Conservation (phyloP, 1,139 yeast species). For the Geotrichum siamense region DNA sequence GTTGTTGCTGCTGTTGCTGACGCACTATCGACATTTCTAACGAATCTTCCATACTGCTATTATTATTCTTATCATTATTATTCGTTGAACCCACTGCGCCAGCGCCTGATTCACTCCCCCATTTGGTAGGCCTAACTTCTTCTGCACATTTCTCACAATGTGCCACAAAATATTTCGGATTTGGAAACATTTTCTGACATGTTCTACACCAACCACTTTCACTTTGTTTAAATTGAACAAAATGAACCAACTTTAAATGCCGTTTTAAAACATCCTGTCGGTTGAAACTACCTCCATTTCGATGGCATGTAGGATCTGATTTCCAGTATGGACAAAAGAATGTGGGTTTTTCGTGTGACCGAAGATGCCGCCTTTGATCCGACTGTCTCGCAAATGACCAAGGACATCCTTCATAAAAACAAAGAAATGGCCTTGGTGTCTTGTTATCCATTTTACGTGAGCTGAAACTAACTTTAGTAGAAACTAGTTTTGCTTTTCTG, state of each 20-base stretch:
- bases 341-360: conserved; percentile 57
- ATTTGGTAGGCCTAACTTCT: conserved; percentile 31
- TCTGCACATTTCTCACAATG: conserved; percentile 62
- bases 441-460: conserved; percentile 4
- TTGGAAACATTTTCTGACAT: conserved; percentile 53
- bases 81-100: conserved; percentile 71
- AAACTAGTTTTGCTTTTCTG: neutral
- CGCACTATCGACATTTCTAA: neutral
- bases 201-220: conserved; percentile 61
- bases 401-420: conserved; percentile 48
- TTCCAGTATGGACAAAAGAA: conserved; percentile 69
- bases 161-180: conserved; percentile 52
- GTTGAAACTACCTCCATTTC: conserved; percentile 65
- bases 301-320: conserved; percentile 59
- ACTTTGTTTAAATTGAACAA: conserved; percentile 40
- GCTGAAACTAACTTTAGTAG: conserved; percentile 4
- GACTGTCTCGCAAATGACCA: conserved; percentile 65
- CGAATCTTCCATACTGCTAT: neutral
- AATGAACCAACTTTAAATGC: conserved; percentile 61
- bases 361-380: conserved; percentile 57
- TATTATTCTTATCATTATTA: neutral
- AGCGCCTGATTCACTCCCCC: conserved; percentile 44
- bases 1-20: too few relatives aligned
- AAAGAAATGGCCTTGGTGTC: conserved; percentile 40
- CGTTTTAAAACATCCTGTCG: conserved; percentile 64